Percentiles rank a stretch among this genome's conserved stretches.
Conservation (phyloP, 495 filamentous ascomycete species). For the Daldinia loculata region DNA sequence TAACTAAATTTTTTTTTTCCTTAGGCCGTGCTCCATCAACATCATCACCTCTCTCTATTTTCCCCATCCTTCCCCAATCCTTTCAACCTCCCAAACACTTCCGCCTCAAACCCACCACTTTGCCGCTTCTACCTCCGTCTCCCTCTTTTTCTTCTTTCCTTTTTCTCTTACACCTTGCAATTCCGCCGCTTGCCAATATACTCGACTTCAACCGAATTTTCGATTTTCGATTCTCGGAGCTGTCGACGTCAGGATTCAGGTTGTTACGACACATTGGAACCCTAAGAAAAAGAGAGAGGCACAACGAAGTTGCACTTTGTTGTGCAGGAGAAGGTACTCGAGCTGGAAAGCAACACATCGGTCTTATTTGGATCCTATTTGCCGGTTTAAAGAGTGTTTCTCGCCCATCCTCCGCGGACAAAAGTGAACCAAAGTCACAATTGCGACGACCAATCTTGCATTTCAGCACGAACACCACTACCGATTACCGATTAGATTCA, state of each 20-base stretch:
- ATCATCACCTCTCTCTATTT: slow-evolving; percentile 40
- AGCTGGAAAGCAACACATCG: slow-evolving; percentile 26
- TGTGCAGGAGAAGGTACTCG: slow-evolving; percentile 39
- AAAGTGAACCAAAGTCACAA: slow-evolving; percentile 17
- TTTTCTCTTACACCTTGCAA: slow-evolving; percentile 38
- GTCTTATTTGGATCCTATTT: slow-evolving; percentile 16
- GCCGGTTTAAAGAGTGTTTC: slow-evolving; percentile 1
- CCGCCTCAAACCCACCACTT: slow-evolving; percentile 32
- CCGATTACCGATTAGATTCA: slow-evolving; percentile 16
- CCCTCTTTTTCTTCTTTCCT: slow-evolving; percentile 40
- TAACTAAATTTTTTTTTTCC: slow-evolving; percentile 11
- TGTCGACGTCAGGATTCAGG: slow-evolving; percentile 36
- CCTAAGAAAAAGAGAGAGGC: slow-evolving; percentile 37
- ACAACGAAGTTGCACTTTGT: slow-evolving; percentile 37
- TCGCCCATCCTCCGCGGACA: slow-evolving; percentile 4
- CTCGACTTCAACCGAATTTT: slow-evolving; percentile 33
- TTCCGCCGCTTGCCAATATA: slow-evolving; percentile 34
- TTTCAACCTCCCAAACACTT: slow-evolving; percentile 42
- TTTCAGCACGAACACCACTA: slow-evolving; percentile 27
- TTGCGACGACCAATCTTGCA: slow-evolving; percentile 13
- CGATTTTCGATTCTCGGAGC: slow-evolving; percentile 22
- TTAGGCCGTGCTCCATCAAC: slow-evolving; percentile 31
- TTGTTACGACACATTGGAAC: slow-evolving; percentile 27
- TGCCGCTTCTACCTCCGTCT: slow-evolving; percentile 39
- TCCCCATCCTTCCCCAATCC: slow-evolving; percentile 35